phyloP scores from a whole-genome alignment of 768 basidiomycete species.

The Amanita exitialis region DNA sequence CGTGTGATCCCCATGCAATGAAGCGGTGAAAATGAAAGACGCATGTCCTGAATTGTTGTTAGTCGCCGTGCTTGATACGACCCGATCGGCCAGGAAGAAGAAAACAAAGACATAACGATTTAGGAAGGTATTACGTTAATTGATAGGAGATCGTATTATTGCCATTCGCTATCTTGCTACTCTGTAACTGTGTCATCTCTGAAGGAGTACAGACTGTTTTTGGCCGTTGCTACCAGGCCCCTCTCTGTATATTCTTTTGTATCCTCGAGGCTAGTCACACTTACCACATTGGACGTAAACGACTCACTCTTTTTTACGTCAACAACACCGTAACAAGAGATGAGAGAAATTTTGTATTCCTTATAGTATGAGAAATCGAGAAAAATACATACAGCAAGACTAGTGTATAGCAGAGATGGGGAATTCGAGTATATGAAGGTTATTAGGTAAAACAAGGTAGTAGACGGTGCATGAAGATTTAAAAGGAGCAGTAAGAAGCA shows the following conservation, averaged over 20 bases:
- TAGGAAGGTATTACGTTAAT: neutral
- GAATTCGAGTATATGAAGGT: neutral
- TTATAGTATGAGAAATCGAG: neutral
- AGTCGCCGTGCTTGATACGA: neutral
- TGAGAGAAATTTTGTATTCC: neutral
- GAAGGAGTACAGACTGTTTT: neutral
- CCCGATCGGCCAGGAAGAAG: neutral
- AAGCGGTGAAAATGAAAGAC: neutral
- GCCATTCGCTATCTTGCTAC: neutral
- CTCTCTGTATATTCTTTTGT: neutral
- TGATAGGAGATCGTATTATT: neutral
- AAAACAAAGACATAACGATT: neutral
- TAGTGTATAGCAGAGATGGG: constrained; percentile 5
- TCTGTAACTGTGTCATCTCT: neutral
- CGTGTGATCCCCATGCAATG: neutral
- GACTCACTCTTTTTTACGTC: neutral
- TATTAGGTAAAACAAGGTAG: neutral
- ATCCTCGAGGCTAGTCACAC: neutral
- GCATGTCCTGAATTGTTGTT: neutral
- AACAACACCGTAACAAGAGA: neutral
- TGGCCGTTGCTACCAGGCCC: neutral
- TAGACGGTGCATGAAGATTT: neutral
- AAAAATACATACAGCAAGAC: constrained; percentile 7
- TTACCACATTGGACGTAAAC: neutral
- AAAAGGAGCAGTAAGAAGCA: neutral